Conservation (phyloP, 495 filamentous ascomycete genomes). For the Aeminium ludgeri region DNA sequence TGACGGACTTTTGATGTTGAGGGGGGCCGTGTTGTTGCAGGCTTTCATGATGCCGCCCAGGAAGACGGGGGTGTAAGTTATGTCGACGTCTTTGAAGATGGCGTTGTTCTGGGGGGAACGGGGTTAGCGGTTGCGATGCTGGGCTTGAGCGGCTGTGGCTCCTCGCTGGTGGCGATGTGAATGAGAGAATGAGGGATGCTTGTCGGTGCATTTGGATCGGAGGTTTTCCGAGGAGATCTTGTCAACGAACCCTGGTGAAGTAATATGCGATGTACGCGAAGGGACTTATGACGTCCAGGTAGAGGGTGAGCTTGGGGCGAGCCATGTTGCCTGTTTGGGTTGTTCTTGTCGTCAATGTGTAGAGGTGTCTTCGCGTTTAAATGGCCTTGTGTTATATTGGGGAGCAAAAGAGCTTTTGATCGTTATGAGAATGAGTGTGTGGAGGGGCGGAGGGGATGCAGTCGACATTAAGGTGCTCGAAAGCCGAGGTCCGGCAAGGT, state of each 20-base stretch:
- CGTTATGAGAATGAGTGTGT: too few species aligned
- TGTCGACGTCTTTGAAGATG: conserved; percentile 39
- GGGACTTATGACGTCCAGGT: conserved; percentile 52
- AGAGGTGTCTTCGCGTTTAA: too few species aligned
- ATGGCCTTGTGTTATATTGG: too few species aligned
- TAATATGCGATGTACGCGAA: conserved; percentile 56
- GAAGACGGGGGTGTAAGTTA: conserved; percentile 51
- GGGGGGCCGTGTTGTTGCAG: conserved; percentile 44
- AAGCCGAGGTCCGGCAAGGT: too few species aligned
- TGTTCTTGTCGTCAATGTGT: too few species aligned
- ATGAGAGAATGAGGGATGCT: background rate
- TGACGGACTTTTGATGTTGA: conserved; percentile 46
- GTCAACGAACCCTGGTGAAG: conserved; percentile 34
- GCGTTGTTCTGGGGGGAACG: conserved; percentile 37
- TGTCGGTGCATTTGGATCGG: background rate
- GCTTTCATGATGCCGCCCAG: conserved; percentile 53
- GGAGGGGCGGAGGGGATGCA: too few species aligned
- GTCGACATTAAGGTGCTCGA: too few species aligned
- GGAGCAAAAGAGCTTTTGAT: too few species aligned
- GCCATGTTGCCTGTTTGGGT: conserved; percentile 13
- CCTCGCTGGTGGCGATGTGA: background rate
- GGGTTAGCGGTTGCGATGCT: too few species aligned
- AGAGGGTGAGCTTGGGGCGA: conserved; percentile 44
- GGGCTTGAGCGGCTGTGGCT: background rate
- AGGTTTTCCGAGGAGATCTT: background rate